phyloP scores from a whole-genome alignment of 2,329 filamentous ascomycete species.

The Ascochyta rabiei region DNA sequence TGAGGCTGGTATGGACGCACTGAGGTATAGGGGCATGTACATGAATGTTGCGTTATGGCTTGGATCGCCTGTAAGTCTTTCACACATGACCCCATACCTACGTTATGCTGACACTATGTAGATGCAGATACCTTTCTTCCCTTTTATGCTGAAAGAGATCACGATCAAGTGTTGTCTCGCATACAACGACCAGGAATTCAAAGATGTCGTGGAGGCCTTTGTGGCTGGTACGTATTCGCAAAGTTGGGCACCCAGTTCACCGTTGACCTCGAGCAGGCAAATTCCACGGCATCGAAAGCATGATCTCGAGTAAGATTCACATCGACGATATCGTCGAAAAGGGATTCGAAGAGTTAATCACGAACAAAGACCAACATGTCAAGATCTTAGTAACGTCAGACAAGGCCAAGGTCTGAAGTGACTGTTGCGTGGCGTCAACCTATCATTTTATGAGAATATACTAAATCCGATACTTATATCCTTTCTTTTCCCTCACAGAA shows the following conservation, averaged over 20 bases:
- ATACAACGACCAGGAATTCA: conserved; percentile 42
- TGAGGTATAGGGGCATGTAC: conserved; percentile 36
- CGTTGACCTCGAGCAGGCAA: conserved; percentile 22
- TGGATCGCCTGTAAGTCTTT: conserved; percentile 30
- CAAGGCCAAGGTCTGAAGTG: conserved; percentile 3
- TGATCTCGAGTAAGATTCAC: conserved; percentile 43
- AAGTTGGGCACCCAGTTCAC: no score
- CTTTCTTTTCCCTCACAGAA: no score
- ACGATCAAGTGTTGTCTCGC: conserved; percentile 37
- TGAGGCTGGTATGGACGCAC: conserved; percentile 38
- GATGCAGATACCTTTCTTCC: conserved; percentile 35
- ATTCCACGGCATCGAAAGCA: conserved; percentile 39
- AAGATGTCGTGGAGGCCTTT: conserved; percentile 42
- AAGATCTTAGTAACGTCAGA: conserved; percentile 47
- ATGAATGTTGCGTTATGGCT: conserved; percentile 46
- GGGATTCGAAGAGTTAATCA: conserved; percentile 41
- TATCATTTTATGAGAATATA: no score
- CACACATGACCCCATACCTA: background rate
- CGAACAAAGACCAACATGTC: conserved; percentile 43
- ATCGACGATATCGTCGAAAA: conserved; percentile 41
- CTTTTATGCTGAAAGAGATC: conserved; percentile 40
- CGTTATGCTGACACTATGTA: conserved; percentile 16
- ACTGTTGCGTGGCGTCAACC: no score
- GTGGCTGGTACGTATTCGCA: conserved; percentile 29
- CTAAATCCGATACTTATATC: no score